Conservation (phyloP, 768 basidiomycete species). For the Podaxis carcinomalis region DNA sequence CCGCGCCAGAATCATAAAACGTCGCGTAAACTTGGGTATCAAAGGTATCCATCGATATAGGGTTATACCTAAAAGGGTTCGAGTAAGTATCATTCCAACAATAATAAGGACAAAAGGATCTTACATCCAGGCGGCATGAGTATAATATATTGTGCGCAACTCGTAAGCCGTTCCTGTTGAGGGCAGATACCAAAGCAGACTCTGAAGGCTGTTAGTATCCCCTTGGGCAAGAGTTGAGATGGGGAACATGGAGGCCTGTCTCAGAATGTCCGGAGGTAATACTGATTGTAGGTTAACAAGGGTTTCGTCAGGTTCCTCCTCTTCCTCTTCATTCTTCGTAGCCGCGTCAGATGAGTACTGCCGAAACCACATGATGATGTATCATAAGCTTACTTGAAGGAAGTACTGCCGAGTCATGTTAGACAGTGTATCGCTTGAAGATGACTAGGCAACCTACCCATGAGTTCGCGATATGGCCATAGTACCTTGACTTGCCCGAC, state of each 20-base stretch:
- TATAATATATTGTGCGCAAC: constrained; percentile 56
- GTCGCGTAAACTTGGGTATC: constrained; percentile 54
- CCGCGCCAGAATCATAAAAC: constrained; percentile 47
- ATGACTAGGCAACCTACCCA: constrained; percentile 44
- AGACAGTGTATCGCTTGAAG: constrained; percentile 14
- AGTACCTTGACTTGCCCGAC: constrained; percentile 72
- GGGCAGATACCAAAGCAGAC: constrained; percentile 69
- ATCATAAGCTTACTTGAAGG: constrained; percentile 49
- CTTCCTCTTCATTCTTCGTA: constrained; percentile 44
- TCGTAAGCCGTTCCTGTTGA: constrained; percentile 54
- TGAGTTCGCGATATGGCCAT: constrained; percentile 71
- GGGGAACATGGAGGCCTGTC: constrained; percentile 63
- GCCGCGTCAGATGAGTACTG: constrained; percentile 47
- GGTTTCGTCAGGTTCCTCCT: constrained; percentile 37
- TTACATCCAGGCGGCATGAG: constrained; percentile 70
- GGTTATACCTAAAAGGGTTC: constrained; percentile 52
- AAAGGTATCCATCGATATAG: constrained; percentile 56
- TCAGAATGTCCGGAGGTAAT: constrained; percentile 59
- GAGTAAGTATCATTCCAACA: background rate
- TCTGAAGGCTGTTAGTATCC: constrained; percentile 46
- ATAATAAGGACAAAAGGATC: constrained; percentile 17
- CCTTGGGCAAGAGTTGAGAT: constrained; percentile 41
- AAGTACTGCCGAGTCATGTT: constrained; percentile 48
- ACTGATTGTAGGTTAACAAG: constrained; percentile 46
- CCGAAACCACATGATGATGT: constrained; percentile 7